Base-by-base conservation (phyloP, 2,329 filamentous ascomycete genomes). In the Penicillium sp. region DNA sequence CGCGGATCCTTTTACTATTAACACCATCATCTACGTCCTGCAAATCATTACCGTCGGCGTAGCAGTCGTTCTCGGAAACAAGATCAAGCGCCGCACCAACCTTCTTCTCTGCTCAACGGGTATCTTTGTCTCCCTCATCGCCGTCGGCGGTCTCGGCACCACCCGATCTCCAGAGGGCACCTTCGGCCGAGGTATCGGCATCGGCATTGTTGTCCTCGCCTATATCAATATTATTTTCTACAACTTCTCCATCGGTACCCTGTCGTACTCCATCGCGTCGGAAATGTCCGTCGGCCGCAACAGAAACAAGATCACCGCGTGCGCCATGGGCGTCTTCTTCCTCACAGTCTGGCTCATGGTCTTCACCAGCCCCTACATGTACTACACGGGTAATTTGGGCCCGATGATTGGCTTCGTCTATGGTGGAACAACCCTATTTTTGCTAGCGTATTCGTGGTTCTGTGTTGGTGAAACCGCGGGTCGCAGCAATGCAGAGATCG, bases 201-300 rank as follows among this genome's bases (percentile, higher is more conserved):
- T 70, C 6, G 72, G 71, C 10, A 76, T 73, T 13, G 74, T 75
- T 5, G 73, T 77, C 50, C 71, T 77, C 46, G 69, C 64, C 29
- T 78, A 78, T 60, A 64, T 75, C 38, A 74, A 75, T 50, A 73
- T 79, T 54, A 72, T 71, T 21, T 72, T 71, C 12, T 79, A 78
- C 63, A 79, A 79, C 62, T 79, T 79, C 60, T 71, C 72, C 15
- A 71, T 71, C 65, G 77, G 76, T 1, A 74, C 77, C 0, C 65
- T 77, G 1, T 69, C 65, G 2, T 79, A 69, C 65, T 74, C 75
- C 0, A 73, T 78, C 38, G 75, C 75, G 29, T 74, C 72, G 4
- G 78, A 81, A 57, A 77, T 79, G 72, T 74, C 78, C 0, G 76
- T 79, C 25, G 78, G 78, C 4, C 73, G 71, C 15, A 80, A 81